Percentiles rank a stretch among this genome's conserved stretches.
Evolutionary conservation across 148 eudicot genomes (phyloP).

Genomic region (Fagopyrum homotropicum): DNA sequence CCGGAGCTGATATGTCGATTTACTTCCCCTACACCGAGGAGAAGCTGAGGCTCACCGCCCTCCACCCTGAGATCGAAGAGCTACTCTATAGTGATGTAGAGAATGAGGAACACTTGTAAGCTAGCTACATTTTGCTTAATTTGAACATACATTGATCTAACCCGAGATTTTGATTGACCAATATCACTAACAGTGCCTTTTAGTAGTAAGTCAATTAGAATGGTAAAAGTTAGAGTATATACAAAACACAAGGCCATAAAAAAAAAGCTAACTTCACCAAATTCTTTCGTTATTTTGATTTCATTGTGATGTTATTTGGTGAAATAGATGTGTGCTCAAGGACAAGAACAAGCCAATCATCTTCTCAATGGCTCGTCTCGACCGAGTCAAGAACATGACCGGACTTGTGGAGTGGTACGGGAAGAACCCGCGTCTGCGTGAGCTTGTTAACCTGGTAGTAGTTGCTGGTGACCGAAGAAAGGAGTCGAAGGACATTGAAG

Average conservation of each 20-base stretch:
- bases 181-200: no score
- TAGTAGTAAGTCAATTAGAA: no score
- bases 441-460: conserved; percentile 89
- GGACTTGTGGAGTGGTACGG: conserved; percentile 94
- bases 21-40: conserved; percentile 81
- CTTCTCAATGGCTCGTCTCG: conserved; percentile 93
- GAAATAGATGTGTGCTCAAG: conserved; percentile 61
- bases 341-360: conserved; percentile 86
- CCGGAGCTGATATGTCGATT: conserved; percentile 84
- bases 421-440: conserved; percentile 60
- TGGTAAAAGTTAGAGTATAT: no score
- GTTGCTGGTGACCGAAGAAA: conserved; percentile 95
- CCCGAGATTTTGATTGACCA: no score
- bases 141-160: no score
- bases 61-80: conserved; percentile 87
- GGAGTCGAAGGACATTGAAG: conserved; percentile 93
- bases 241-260: no score
- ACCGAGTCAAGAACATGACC: conserved; percentile 86
- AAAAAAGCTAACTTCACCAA: no score
- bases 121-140: neutral
- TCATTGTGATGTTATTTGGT: neutral
- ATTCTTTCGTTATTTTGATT: neutral
- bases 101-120: conserved; percentile 84
- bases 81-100: conserved; percentile 68
- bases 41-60: conserved; percentile 63